Evolutionary conservation across 2,329 filamentous ascomycete genomes (phyloP).

Genomic region (Pseudogymnoascus sp.): DNA sequence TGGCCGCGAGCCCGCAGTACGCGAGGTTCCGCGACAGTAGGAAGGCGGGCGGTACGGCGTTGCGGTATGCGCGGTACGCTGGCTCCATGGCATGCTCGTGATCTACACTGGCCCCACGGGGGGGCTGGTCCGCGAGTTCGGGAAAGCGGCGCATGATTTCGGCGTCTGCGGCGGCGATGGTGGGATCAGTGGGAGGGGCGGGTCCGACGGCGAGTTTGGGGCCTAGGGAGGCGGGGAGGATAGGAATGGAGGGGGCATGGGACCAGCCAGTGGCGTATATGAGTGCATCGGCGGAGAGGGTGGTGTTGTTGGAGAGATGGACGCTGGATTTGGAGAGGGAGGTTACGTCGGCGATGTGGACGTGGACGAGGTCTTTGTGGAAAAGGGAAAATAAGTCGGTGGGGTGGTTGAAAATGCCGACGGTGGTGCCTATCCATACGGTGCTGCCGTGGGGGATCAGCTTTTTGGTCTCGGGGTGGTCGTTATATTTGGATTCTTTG

Average conservation of each 20-base stretch:
- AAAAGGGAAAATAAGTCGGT: constrained; percentile 50
- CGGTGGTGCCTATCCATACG: constrained; percentile 46
- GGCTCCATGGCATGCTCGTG: not conserved
- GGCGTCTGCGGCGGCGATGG: constrained; percentile 40
- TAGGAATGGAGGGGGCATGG: constrained; percentile 43
- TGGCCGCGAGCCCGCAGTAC: constrained; percentile 35
- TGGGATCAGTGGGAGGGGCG: constrained; percentile 5
- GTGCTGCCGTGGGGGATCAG: constrained; percentile 43
- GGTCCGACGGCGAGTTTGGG: constrained; percentile 7
- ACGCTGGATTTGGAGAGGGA: constrained; percentile 39
- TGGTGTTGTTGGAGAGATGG: constrained; percentile 42
- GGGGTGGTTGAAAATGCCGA: constrained; percentile 54
- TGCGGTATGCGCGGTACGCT: constrained; percentile 37
- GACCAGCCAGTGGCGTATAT: constrained; percentile 54
- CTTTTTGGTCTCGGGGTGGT: constrained; percentile 43
- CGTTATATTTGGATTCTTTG: constrained; percentile 44
- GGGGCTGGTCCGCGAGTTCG: constrained; percentile 45
- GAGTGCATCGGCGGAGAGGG: constrained; percentile 43
- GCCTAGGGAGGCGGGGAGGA: constrained; percentile 24
- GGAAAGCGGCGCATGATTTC: constrained; percentile 28
- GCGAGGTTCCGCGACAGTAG: constrained; percentile 37
- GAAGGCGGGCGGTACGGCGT: constrained; percentile 35
- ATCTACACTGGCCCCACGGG: constrained; percentile 28
- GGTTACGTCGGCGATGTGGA: constrained; percentile 46
- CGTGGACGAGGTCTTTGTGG: constrained; percentile 39